Conservation (phyloP, 2,329 filamentous ascomycete genomes). For the Eutypa lata region DNA sequence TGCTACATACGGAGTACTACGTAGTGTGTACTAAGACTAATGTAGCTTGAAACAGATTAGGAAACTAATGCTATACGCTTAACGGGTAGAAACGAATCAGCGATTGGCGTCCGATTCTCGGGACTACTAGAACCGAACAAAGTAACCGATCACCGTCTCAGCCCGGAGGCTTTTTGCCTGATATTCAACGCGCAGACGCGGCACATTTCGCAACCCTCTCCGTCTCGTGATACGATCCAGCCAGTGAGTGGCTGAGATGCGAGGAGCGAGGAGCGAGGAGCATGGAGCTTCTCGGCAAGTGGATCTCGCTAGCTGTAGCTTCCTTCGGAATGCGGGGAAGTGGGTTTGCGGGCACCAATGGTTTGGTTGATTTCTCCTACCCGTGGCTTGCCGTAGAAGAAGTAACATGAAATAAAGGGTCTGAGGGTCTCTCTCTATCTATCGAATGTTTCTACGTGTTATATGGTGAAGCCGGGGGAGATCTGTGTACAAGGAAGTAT, state of each 20-base stretch:
- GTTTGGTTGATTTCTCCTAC: neutral
- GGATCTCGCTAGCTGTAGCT: neutral
- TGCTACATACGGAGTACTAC: too few species aligned
- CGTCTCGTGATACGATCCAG: neutral
- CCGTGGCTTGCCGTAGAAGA: too few species aligned
- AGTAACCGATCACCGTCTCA: neutral
- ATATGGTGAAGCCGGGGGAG: too few species aligned
- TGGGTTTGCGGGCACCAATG: constrained; percentile 19
- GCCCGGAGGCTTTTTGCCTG: neutral
- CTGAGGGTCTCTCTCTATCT: too few species aligned
- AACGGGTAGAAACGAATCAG: neutral
- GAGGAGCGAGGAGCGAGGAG: constrained; percentile 4
- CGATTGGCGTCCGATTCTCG: neutral
- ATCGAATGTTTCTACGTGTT: too few species aligned
- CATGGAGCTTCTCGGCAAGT: constrained; percentile 12
- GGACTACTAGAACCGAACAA: neutral
- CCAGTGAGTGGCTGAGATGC: neutral
- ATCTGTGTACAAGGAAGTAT: too few species aligned
- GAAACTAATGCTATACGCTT: neutral
- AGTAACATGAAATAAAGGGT: too few species aligned
- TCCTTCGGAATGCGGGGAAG: constrained; percentile 3
- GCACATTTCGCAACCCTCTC: neutral
- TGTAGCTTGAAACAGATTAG: neutral
- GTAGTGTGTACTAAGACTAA: too few species aligned
- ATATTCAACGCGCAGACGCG: neutral